Base-by-base conservation (phyloP, 1,284 basidiomycete genomes). In the Farysia itapuensis region DNA sequence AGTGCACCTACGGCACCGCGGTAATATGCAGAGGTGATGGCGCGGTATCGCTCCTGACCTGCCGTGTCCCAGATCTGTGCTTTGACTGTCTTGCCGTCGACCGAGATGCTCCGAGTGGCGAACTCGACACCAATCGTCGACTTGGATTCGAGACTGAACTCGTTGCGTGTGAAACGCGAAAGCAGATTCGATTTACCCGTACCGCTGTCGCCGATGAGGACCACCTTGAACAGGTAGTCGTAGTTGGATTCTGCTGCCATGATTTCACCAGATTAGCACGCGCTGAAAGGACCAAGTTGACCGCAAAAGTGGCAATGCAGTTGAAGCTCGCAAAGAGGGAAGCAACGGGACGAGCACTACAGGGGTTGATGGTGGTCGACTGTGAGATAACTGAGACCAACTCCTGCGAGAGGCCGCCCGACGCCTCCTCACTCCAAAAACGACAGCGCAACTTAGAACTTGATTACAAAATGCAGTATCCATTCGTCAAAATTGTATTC, bases 41-140 rank as follows among this genome's bases (percentile, higher is more conserved):
- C 94, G 56, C 94, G 87, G 82, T 98, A 98, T 71, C 94, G 88
- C 80, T 97, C 94, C 80, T 97, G 94, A 30, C 95, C 94, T 75
- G 95, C 94, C 89, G 60, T 58, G 81, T 99, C 95, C 94, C 94
- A 99, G 72, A 99, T 97, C 80, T 99, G 94, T 22, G 94, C 94
- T 81, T 98, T 98, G 72, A 99, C 84, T 5, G 88, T 95, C 85
- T 99, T 99, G 33, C 86, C 85, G 78, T 97, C 94, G 14, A 97
- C 90, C 63, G 84, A 88, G 78, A 94, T 91, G 37, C 90, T 91
- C 73, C 95, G 85, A 37, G 94, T 97, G 8, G 94, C 94, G 77
- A 99, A 98, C 80, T 99, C 95, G 72, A 99, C 95, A 50, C 94
- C 94, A 78, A 99, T 98, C 18, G 94, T 98, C 35, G 64, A 68